Evolutionary conservation across 2,329 filamentous ascomycete species (phyloP).

Genomic region (Nemania serpens): DNA sequence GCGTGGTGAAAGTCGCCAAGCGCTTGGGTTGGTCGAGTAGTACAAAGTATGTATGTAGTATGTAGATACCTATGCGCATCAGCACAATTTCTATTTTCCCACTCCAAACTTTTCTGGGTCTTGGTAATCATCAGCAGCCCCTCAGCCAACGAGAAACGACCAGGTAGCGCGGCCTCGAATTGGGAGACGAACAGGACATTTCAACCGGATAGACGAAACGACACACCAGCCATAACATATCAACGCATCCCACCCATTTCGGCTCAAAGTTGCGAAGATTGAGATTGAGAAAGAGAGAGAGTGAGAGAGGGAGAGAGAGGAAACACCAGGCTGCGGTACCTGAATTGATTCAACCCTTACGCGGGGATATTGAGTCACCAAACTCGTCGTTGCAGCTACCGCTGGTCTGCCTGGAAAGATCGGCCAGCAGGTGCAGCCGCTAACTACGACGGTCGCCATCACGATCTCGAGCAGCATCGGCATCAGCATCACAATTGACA

Average conservation of each 20-base stretch:
- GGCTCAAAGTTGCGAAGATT: too few relatives aligned
- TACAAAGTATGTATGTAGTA: too few relatives aligned
- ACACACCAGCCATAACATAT: neutral
- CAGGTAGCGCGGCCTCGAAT: conserved; percentile 2
- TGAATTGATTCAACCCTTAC: conserved; percentile 4
- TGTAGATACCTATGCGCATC: conserved; percentile 8
- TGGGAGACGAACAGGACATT: neutral
- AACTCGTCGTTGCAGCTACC: neutral
- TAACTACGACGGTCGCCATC: neutral
- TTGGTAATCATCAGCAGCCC: conserved; percentile 9
- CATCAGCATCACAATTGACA: too few relatives aligned
- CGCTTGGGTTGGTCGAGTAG: too few relatives aligned
- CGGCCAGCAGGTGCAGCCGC: neutral
- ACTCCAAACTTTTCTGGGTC: conserved; percentile 13
- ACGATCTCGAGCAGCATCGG: neutral
- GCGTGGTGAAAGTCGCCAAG: conserved; percentile 13
- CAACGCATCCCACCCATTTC: neutral
- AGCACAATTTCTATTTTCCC: conserved; percentile 23
- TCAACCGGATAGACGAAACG: neutral
- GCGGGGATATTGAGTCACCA: conserved; percentile 1
- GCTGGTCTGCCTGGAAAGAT: neutral
- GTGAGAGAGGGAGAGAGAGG: conserved; percentile 1
- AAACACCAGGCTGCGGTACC: neutral
- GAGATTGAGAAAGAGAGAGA: too few relatives aligned
- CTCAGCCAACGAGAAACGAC: conserved; percentile 10